Evolutionary conservation across 257 asterid species (phyloP).

Genomic region (Echium plantagineum): DNA sequence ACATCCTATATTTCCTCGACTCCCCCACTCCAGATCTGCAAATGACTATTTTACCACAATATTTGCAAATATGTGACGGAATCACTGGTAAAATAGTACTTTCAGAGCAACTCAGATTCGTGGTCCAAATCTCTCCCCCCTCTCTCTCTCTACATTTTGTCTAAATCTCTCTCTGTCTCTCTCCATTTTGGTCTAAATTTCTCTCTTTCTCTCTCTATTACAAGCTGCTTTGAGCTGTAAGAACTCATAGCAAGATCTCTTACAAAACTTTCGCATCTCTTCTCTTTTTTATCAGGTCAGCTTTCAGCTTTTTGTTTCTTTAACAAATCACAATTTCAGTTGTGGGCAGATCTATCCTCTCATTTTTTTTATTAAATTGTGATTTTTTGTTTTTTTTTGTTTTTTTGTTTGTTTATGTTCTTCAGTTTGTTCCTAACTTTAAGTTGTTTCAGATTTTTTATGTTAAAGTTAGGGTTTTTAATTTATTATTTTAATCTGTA

Average conservation of each 20-base stretch:
- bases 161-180: constrained; percentile 4
- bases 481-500: neutral
- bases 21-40: too few species aligned
- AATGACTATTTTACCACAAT: too few species aligned
- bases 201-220: too few species aligned
- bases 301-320: neutral
- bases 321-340: neutral
- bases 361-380: too few species aligned
- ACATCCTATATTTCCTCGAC: constrained; percentile 5
- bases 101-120: too few species aligned
- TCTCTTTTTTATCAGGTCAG: neutral
- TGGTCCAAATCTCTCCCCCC: constrained; percentile 2
- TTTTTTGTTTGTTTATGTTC: too few species aligned
- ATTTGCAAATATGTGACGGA: too few species aligned
- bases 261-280: too few species aligned
- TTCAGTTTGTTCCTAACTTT: neutral
- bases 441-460: neutral
- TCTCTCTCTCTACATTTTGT: neutral
- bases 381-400: neutral
- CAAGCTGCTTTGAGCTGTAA: constrained; percentile 1
- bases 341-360: neutral
- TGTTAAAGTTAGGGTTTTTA: neutral
- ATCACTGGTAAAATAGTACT: too few species aligned
- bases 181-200: neutral
- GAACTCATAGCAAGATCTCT: neutral